These are phyloP conservation scores for Diophrys appendiculata DNA, from an alignment of 73 alveolate genomes.

Conservation along the genomic window DNA sequence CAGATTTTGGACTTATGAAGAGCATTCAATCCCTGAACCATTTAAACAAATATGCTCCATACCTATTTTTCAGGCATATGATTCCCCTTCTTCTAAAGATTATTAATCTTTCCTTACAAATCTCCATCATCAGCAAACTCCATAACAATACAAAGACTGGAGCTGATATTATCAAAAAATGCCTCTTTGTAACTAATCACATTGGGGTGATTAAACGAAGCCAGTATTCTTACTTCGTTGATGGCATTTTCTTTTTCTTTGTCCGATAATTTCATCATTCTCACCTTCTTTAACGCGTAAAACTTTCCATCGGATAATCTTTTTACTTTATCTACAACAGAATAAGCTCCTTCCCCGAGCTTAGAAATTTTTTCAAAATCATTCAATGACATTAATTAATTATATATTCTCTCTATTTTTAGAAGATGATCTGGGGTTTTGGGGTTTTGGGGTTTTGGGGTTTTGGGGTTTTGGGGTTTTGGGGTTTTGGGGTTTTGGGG, in stretches of 20 bases:
- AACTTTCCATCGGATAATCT: slow-evolving; percentile 46
- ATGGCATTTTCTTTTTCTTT: slow-evolving; percentile 67
- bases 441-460: too few species aligned
- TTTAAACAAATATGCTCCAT: slow-evolving; percentile 79
- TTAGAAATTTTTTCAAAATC: neutral
- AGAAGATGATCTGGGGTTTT: too few species aligned
- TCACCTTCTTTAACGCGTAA: slow-evolving; percentile 61
- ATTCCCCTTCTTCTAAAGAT: slow-evolving; percentile 61
- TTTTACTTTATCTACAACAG: slow-evolving; percentile 47
- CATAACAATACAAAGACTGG: slow-evolving; percentile 44
- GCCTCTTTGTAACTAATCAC: slow-evolving; percentile 83
- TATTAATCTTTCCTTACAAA: slow-evolving; percentile 65
- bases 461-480: too few species aligned
- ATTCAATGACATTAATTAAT: neutral
- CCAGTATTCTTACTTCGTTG: slow-evolving; percentile 66
- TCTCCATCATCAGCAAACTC: slow-evolving; percentile 88
- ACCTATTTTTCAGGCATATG: slow-evolving; percentile 63
- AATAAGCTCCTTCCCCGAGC: slow-evolving; percentile 63
- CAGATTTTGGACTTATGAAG: slow-evolving; percentile 71
- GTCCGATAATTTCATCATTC: slow-evolving; percentile 33
- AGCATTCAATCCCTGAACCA: slow-evolving; percentile 73
- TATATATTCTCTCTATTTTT: neutral
- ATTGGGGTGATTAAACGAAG: slow-evolving; percentile 75
- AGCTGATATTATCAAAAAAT: slow-evolving; percentile 23
- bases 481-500: too few species aligned